Percentiles rank a stretch among this genome's conserved stretches.
These are phyloP conservation scores for Misopates orontium DNA, from an alignment of 257 asterid species.

Conservation along the genomic window DNA sequence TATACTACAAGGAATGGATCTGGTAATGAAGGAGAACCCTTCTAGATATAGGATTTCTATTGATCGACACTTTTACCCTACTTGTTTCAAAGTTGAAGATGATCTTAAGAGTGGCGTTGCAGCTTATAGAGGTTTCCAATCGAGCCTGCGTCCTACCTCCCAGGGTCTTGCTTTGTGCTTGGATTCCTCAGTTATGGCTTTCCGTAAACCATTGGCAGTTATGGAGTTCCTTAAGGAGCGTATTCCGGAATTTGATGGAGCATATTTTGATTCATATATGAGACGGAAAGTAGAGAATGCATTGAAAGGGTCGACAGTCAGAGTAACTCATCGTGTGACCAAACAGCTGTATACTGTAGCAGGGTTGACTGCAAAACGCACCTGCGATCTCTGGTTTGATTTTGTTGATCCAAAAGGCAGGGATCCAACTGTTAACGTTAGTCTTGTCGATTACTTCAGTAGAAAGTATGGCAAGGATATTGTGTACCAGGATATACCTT, in stretches of 20 bases:
- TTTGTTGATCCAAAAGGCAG: conserved; percentile 49
- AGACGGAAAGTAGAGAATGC: conserved; percentile 30
- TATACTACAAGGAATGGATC: conserved; percentile 66
- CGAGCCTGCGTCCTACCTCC: conserved; percentile 59
- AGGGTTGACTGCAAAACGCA: conserved; percentile 36
- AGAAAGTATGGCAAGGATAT: conserved; percentile 51
- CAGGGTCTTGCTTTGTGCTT: conserved; percentile 66
- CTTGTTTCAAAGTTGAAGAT: conserved; percentile 35
- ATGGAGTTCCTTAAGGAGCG: conserved; percentile 47
- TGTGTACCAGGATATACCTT: conserved; percentile 46
- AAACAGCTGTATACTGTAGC: conserved; percentile 48
- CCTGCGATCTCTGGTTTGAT: conserved; percentile 44
- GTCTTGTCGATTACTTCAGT: conserved; percentile 51
- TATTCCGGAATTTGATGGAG: conserved; percentile 36
- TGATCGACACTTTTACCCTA: conserved; percentile 52
- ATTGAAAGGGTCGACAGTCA: conserved; percentile 55
- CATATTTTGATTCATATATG: conserved; percentile 28
- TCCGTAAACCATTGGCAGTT: conserved; percentile 60
- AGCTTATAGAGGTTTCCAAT: conserved; percentile 63
- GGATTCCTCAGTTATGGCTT: conserved; percentile 61
- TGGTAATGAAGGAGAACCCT: conserved; percentile 78
- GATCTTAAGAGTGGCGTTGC: conserved; percentile 58
- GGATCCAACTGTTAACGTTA: conserved; percentile 36
- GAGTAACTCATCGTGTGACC: conserved; percentile 56
- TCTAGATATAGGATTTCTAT: conserved; percentile 38